Conservation (phyloP, 768 basidiomycete genomes). For the Amyloporia xantha region DNA sequence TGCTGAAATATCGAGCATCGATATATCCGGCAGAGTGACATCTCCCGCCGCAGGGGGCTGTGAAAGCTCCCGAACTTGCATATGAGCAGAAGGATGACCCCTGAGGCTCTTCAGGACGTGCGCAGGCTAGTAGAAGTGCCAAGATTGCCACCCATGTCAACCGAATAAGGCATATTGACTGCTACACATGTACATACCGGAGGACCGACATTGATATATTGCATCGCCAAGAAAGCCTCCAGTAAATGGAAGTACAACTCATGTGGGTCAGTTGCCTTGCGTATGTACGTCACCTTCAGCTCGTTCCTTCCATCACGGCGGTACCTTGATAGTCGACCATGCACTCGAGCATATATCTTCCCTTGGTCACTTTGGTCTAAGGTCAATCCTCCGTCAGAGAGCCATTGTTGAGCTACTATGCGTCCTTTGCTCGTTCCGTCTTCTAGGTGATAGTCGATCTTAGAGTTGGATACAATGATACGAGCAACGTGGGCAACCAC, state of each 20-base stretch:
- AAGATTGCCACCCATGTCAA: no score
- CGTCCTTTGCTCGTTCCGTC: conserved; percentile 31
- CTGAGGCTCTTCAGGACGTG: no score
- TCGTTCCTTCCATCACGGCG: not conserved
- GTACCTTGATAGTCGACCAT: conserved; percentile 6
- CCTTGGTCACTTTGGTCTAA: not conserved
- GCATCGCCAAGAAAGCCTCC: conserved; percentile 34
- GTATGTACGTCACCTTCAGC: conserved; percentile 11
- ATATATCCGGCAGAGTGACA: no score
- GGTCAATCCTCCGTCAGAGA: conserved; percentile 1
- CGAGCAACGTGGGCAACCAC: conserved; percentile 41
- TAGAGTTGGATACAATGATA: conserved; percentile 11
- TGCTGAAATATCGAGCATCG: no score
- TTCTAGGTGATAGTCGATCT: conserved; percentile 22
- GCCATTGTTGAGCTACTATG: conserved; percentile 11
- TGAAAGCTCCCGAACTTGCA: no score
- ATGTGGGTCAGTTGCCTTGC: conserved; percentile 37
- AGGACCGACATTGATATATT: conserved; percentile 26
- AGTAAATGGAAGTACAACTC: conserved; percentile 42
- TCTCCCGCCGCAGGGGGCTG: no score
- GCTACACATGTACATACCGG: no score
- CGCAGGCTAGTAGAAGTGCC: no score
- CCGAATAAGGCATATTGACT: no score
- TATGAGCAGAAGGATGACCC: no score
- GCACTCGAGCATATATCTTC: conserved; percentile 11